These are phyloP conservation scores for Phytopythium chamaehyphon DNA, from an alignment of 352 stramenopile genomes.

Conservation along the genomic window DNA sequence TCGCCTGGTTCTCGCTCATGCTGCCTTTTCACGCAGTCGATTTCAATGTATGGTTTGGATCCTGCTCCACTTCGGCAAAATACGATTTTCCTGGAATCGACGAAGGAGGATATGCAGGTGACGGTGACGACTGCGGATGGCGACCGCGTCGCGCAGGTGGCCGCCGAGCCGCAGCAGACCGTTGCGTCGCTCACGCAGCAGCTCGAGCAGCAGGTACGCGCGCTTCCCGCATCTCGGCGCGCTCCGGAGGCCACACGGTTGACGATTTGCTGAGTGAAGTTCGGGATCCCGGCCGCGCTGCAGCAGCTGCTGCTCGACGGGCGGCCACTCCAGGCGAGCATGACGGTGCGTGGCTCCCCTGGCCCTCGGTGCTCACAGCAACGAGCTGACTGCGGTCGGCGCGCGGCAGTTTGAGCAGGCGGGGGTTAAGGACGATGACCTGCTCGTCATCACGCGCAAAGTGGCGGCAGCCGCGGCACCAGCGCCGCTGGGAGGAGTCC, in stretches of 20 bases:
- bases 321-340: constrained; percentile 39
- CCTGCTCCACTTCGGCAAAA: too few species aligned
- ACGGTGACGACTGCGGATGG: constrained; percentile 64
- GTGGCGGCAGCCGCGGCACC: constrained; percentile 16
- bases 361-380: not conserved
- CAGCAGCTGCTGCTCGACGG: constrained; percentile 70
- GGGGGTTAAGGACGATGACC: constrained; percentile 65
- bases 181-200: constrained; percentile 32
- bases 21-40: not conserved
- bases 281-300: constrained; percentile 43
- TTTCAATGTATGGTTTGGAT: too few species aligned
- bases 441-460: constrained; percentile 62
- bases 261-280: constrained; percentile 23
- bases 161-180: constrained; percentile 43
- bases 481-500: constrained; percentile 2
- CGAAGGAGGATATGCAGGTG: constrained; percentile 39
- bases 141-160: constrained; percentile 48
- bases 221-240: not conserved
- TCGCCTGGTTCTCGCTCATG: constrained; percentile 17
- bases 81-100: not conserved
- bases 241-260: too few species aligned
- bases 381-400: not conserved
- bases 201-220: constrained; percentile 50
- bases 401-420: constrained; percentile 54
- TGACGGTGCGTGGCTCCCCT: constrained; percentile 30